Conservation (phyloP, 768 basidiomycete species). For the Lentinula lateritia region DNA sequence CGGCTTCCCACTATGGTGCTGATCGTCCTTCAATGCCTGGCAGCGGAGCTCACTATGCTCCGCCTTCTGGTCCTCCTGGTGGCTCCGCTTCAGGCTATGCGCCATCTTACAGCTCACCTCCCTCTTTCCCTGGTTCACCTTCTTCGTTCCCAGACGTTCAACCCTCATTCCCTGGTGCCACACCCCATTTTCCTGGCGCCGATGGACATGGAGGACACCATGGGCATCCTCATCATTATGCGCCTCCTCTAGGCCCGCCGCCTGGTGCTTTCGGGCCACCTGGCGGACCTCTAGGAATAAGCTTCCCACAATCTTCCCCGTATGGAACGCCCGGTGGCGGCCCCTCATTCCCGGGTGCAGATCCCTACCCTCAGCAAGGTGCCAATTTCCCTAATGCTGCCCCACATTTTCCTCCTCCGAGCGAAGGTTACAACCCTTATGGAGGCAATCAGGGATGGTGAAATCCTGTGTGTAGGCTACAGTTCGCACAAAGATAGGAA, state of each 20-base stretch:
- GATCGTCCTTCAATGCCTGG: conserved; percentile 17
- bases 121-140: conserved; percentile 10
- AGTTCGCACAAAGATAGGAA: too few relatives aligned
- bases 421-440: background rate
- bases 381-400: conserved; percentile 14
- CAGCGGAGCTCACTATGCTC: conserved; percentile 11
- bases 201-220: conserved; percentile 15
- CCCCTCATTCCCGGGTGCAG: conserved; percentile 32
- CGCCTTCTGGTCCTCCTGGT: conserved; percentile 22
- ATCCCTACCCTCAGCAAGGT: conserved; percentile 20
- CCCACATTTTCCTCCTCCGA: conserved; percentile 9
- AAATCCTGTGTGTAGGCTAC: background rate
- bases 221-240: conserved; percentile 1
- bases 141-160: conserved; percentile 24
- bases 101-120: conserved; percentile 15
- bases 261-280: conserved; percentile 8
- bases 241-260: conserved; percentile 4
- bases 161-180: conserved; percentile 24
- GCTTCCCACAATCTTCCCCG: conserved; percentile 4
- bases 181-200: conserved; percentile 18
- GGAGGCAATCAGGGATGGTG: conserved; percentile 1
- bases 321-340: conserved; percentile 20
- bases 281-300: conserved; percentile 1
- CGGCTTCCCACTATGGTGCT: conserved; percentile 23
- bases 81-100: conserved; percentile 9